Evolutionary conservation across 2,329 filamentous ascomycete species (phyloP), one percentile per base, ranked within the genome.

Genomic region (Didymella pomorum): DNA sequence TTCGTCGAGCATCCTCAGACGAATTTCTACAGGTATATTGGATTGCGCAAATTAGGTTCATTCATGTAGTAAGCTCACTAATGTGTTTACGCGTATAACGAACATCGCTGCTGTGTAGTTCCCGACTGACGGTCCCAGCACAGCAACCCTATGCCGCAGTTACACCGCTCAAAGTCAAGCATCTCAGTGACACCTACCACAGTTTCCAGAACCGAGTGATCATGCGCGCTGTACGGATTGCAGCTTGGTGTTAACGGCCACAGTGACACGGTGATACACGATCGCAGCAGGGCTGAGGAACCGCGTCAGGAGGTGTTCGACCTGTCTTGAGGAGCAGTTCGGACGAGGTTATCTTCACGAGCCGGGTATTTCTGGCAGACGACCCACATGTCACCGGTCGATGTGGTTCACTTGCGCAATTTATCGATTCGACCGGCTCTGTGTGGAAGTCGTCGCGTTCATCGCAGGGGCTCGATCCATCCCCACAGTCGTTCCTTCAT

Each of bases 101-200:
- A 23, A 11, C 20, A 23, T 41, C 37, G 37, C 18, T 41, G 37
- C 20, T 41, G 18, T 23, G 10, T 11, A 20, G 10, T 14, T 3
- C 23, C 9, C 35, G 20, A 20, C 37, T 41, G 37, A 41, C 23
- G 18, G 11, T 41, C 18, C 25, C 39, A 29, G 33, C 4, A 20
- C 29, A 10, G 29, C 14, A 20, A 18, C 20, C 9, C 28, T 18
- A 39, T 39, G 58, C 28, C 18, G 43, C 16, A 42, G 42, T 50
- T 52, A 46, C 42, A 55, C 35, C 31, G 41, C 43, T 45, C 37
- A 23, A 39, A 20, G 25, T 45, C 25, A 48, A 53, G 49, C 44
- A 52, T 39, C 23, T 31, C 37, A 49, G 50, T 58, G 49, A 58
- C 56, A 58, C 56, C 56, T 58, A 50, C 31, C 50, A 53, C 44